Evolutionary conservation across 2,329 filamentous ascomycete species (phyloP), one percentile per base, ranked within the genome.

Genomic region (Hirsutella minnesotensis): DNA sequence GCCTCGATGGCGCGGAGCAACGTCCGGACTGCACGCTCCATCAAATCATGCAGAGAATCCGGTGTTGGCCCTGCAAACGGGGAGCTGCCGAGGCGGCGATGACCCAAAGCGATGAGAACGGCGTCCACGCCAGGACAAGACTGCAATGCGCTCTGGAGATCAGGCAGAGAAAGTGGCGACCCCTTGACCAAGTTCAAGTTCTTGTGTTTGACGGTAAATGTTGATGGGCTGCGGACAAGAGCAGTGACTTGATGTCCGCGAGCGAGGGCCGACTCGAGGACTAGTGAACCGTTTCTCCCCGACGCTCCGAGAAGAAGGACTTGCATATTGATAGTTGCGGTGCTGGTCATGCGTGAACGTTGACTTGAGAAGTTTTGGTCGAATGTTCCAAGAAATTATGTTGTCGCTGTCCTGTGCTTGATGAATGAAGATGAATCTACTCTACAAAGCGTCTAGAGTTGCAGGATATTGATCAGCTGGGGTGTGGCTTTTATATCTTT

Each of bases 191-290:
- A n/a, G 5, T 7, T 5, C 7, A 33, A 13, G 15, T 13, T 33
- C 15, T 13, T 7, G 15, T 13, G 31, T 7, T 33, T 7, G 15
- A 16, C 15, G 15, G 12, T 5, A 13, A 69, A 50, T 4, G 58
- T 55, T 4, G 56, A 45, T 3, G 62, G 51, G 13, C 64, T 60
- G 27, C 70, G 66, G 44, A 68, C 63, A 13, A 74, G 61, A 9
- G 66, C 66, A 18, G 64, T 70, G 42, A 74, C 59, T 34, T 54
- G 59, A 53, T 73, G 67, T 39, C 52, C 55, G 29, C 57, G 53
- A 8, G 51, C 44, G 9, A 73, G 58, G 22, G 65, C 61, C 38
- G 64, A 57, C 18, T 61, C 43, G 38, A 70, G 55, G 40, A 67
- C 57, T 24, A 70, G 56, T 40, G 59, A 54, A 46, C 70, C 70